Base-by-base conservation (phyloP, 257 asterid species). In the Solanum appendiculatum region DNA sequence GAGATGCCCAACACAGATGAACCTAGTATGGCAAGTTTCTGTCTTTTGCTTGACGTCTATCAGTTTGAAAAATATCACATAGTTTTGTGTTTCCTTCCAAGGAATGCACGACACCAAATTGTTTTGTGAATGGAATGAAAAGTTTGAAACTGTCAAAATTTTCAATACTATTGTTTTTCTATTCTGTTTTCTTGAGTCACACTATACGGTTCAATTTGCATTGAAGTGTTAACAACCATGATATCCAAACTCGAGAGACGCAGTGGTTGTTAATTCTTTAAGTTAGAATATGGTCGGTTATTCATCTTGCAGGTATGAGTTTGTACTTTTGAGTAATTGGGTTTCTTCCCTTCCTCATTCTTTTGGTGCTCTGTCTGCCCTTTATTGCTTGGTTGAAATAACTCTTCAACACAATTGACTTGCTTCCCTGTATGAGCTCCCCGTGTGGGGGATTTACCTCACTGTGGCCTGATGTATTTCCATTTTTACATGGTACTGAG, bases 21-120 rank as follows among this genome's bases (percentile, higher is more conserved):
- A 78, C 74, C 83, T 86, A 88, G 82, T 82, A 83, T 73, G 95
- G 96, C 64, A 82, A 90, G 93, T 88, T 54, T 83, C 89, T 72
- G 75, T 86, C 68, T 85, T 78, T 36, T 23, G 29, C 31, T 81
- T 33, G 69, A 48, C 63, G 60, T 20, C 85, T 29, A 31, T 51
- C 44, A 81, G 31, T 81, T 86, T 42, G 56, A 73, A 48, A 42
- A 10, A 39, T 83, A 80, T 73, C 81, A 86, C 82, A 56, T 86
- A 78, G 33, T 80, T 80, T 31, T 81, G 85, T 81, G 69, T 81
- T 81, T 31, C 69, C 29, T 81, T 81, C 25, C 42, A 31, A 21
- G 68, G 40, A 80, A 51, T 20, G 69, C 31, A 48, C 60, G 31
- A 81, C 85, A 81, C 69, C 31, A 81, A 31, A 80, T 29, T 80